phyloP scores from a whole-genome alignment of 106 monocot species.

The Dendrobium officinale region DNA sequence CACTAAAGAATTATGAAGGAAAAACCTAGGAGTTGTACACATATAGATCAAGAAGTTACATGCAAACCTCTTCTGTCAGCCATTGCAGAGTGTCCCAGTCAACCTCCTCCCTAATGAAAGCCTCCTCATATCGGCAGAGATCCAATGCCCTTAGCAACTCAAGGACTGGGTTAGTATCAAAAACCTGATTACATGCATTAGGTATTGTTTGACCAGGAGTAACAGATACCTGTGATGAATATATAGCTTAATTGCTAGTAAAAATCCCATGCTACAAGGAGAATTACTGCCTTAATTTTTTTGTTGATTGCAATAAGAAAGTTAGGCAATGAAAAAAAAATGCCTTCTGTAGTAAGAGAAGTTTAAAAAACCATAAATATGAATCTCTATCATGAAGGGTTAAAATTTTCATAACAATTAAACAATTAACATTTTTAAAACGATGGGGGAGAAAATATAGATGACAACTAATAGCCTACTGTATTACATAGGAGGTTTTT shows the following conservation, averaged over 20 bases:
- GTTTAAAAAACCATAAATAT: not conserved
- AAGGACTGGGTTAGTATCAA: conserved; percentile 37
- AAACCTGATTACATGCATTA: conserved; percentile 17
- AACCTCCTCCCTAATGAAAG: conserved; percentile 77
- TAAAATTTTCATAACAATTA: not conserved
- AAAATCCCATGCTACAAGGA: not conserved
- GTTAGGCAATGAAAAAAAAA: not conserved
- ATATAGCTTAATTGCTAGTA: not conserved
- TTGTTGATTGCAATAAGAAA: not conserved
- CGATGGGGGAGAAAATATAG: not conserved
- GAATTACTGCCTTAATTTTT: not conserved
- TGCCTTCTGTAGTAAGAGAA: not conserved
- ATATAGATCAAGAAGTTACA: conserved; percentile 4
- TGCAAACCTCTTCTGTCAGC: conserved; percentile 86
- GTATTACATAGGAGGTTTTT: not conserved
- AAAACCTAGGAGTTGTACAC: not conserved
- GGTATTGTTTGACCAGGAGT: conserved; percentile 16
- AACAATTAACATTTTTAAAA: not conserved
- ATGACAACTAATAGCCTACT: not conserved
- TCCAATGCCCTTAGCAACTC: conserved; percentile 61
- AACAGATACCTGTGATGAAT: conserved; percentile 32
- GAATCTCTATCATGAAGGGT: not conserved
- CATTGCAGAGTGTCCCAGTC: conserved; percentile 82
- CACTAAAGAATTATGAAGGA: not conserved
- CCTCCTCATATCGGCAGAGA: conserved; percentile 72